Conservation (phyloP, 2,329 filamentous ascomycete genomes). For the Colletotrichum liaoningense region DNA sequence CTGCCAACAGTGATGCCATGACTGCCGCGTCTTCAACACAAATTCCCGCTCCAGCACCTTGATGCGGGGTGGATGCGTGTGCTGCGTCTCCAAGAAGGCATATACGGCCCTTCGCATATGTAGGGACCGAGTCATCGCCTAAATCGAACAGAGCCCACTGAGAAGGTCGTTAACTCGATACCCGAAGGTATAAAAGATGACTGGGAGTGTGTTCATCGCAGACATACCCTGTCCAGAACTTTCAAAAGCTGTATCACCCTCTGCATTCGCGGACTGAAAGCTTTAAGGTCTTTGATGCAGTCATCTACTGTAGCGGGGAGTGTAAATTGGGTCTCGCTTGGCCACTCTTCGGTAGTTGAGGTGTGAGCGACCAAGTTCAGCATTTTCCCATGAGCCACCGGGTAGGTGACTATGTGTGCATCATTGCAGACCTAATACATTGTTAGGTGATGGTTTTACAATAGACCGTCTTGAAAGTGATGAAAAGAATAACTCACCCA, state of each 20-base stretch:
- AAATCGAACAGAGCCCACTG: conserved; percentile 61
- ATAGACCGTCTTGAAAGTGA: neutral
- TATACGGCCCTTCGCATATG: conserved; percentile 55
- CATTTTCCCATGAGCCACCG: conserved; percentile 63
- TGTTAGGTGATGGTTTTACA: conserved; percentile 38
- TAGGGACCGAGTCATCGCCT: conserved; percentile 53
- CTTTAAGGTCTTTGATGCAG: neutral
- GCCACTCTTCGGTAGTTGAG: conserved; percentile 46
- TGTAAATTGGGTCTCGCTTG: conserved; percentile 35
- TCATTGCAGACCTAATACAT: conserved; percentile 51
- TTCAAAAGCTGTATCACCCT: neutral
- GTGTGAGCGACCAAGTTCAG: conserved; percentile 65
- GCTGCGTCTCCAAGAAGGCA: conserved; percentile 71
- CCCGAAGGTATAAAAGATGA: neutral
- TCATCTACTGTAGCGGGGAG: conserved; percentile 28
- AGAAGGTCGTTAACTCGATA: neutral
- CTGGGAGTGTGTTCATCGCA: neutral
- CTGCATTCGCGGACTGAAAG: neutral
- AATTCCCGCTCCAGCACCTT: conserved; percentile 69
- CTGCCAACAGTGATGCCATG: conserved; percentile 57
- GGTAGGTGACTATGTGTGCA: conserved; percentile 70
- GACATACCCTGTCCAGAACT: conserved; percentile 2
- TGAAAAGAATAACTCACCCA: conserved; percentile 63
- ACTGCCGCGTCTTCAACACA: conserved; percentile 65
- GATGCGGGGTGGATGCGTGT: conserved; percentile 70